phyloP scores from a whole-genome alignment of 345 rosid genomes.

The Conringia planisiliqua region DNA sequence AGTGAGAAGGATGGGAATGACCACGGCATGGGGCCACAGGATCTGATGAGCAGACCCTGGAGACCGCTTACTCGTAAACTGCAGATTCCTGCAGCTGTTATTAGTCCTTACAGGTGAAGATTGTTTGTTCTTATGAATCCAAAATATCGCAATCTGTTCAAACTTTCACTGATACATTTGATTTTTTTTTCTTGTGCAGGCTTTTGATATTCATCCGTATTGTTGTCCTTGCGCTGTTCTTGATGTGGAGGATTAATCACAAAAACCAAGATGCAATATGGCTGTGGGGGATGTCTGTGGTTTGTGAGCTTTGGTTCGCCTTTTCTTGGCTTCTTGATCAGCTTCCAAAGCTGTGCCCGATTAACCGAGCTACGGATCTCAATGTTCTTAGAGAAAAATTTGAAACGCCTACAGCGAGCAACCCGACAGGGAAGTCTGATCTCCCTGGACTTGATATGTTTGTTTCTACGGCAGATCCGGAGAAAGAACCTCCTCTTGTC shows the following conservation, averaged over 20 bases:
- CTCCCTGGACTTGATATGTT: conserved; percentile 93
- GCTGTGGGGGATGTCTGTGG: conserved; percentile 99
- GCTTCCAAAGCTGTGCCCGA: conserved; percentile 86
- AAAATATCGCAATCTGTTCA: neutral
- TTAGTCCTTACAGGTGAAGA: conserved; percentile 85
- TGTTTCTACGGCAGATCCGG: conserved; percentile 98
- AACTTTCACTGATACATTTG: conserved; percentile 4
- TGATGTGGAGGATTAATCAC: conserved; percentile 73
- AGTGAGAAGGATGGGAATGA: conserved; percentile 59
- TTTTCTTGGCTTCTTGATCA: conserved; percentile 98
- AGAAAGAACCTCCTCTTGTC: conserved; percentile 99
- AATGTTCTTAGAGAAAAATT: conserved; percentile 89
- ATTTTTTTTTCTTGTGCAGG: conserved; percentile 41
- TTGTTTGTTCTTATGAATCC: conserved; percentile 4
- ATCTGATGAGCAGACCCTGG: conserved; percentile 93
- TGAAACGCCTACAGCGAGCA: conserved; percentile 66
- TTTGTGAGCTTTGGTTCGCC: conserved; percentile 96
- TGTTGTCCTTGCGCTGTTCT: conserved; percentile 70
- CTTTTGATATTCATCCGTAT: conserved; percentile 73
- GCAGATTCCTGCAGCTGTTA: conserved; percentile 87
- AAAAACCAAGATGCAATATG: conserved; percentile 71
- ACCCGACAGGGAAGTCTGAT: conserved; percentile 91
- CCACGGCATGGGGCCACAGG: conserved; percentile 63
- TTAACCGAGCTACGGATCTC: conserved; percentile 91
- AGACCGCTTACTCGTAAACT: conserved; percentile 92